A percentile compares a stretch with the other conserved stretches of the same genome.
These are phyloP conservation scores for Epicoccum nigrum DNA, from an alignment of 2,329 filamentous ascomycete genomes.

Conservation along the genomic window DNA sequence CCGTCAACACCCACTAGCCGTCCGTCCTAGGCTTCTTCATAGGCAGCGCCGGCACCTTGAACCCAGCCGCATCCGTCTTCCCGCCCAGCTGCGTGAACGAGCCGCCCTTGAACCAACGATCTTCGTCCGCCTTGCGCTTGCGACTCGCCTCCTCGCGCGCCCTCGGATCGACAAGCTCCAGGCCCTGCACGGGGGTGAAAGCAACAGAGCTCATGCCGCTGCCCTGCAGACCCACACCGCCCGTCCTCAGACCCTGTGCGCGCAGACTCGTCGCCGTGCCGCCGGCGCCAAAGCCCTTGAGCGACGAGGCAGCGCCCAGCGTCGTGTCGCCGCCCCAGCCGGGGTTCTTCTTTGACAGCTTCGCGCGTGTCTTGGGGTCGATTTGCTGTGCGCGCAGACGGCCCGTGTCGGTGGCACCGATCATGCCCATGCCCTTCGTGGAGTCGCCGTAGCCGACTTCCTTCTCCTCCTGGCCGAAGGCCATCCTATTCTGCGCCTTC, in stretches of 20 bases:
- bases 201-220: slow-evolving; percentile 83
- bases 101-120: slow-evolving; percentile 96
- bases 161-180: slow-evolving; percentile 95
- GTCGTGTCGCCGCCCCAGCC: slow-evolving; percentile 83
- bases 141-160: slow-evolving; percentile 83
- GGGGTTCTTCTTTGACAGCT: slow-evolving; percentile 92
- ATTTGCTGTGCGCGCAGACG: slow-evolving; percentile 86
- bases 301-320: slow-evolving; percentile 63
- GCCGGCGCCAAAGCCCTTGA: slow-evolving; percentile 76
- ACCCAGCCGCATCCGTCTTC: slow-evolving; percentile 66
- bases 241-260: slow-evolving; percentile 78
- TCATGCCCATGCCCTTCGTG: slow-evolving; percentile 92
- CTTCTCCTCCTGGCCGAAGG: slow-evolving; percentile 92
- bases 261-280: slow-evolving; percentile 72
- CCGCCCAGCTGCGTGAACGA: slow-evolving; percentile 82
- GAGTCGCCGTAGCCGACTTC: slow-evolving; percentile 91
- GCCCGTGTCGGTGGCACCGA: slow-evolving; percentile 87
- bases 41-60: slow-evolving; percentile 82
- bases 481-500: slow-evolving; percentile 95
- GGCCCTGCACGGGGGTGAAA: slow-evolving; percentile 91
- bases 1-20: slow-evolving; percentile 3
- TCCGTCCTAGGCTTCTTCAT: slow-evolving; percentile 65
- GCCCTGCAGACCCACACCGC: slow-evolving; percentile 73
- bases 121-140: slow-evolving; percentile 92
- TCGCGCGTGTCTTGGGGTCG: slow-evolving; percentile 90